Conservation (phyloP, 2,329 filamentous ascomycete genomes). For the Penicillium sp. region DNA sequence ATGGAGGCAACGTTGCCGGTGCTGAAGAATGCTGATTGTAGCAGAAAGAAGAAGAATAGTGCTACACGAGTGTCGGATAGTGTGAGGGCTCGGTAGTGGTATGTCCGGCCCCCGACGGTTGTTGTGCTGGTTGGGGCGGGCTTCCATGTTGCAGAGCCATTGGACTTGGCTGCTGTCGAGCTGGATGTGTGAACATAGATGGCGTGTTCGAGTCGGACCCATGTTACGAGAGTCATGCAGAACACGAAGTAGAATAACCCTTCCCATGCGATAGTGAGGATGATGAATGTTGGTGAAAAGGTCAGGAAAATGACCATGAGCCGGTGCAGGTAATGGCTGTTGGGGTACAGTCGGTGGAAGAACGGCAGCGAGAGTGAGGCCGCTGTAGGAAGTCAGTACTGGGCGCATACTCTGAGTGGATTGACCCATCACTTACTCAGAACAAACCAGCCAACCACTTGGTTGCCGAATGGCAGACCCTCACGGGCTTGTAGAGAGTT, state of each 20-base stretch:
- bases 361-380: conserved; percentile 73
- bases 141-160: conserved; percentile 26
- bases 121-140: conserved; percentile 31
- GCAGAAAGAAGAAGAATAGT: conserved; percentile 89
- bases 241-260: conserved; percentile 93
- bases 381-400: conserved; percentile 44
- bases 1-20: conserved; percentile 94
- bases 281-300: conserved; percentile 89
- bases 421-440: conserved; percentile 53
- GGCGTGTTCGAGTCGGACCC: conserved; percentile 86
- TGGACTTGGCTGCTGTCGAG: conserved; percentile 1
- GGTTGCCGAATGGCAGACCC: conserved; percentile 81
- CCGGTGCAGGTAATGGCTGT: conserved; percentile 83
- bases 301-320: conserved; percentile 85
- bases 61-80: conserved; percentile 83
- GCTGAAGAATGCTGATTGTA: conserved; percentile 95
- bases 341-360: conserved; percentile 73
- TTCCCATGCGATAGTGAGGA: conserved; percentile 95
- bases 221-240: conserved; percentile 72
- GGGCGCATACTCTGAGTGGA: not conserved
- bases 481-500: conserved; percentile 76
- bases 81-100: conserved; percentile 61
- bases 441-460: conserved; percentile 78
- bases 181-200: conserved; percentile 50
- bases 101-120: conserved; percentile 30